A percentile compares a stretch with the other conserved stretches of the same genome.
Conservation (phyloP, 768 basidiomycete genomes). For the Boletus rex-veris region DNA sequence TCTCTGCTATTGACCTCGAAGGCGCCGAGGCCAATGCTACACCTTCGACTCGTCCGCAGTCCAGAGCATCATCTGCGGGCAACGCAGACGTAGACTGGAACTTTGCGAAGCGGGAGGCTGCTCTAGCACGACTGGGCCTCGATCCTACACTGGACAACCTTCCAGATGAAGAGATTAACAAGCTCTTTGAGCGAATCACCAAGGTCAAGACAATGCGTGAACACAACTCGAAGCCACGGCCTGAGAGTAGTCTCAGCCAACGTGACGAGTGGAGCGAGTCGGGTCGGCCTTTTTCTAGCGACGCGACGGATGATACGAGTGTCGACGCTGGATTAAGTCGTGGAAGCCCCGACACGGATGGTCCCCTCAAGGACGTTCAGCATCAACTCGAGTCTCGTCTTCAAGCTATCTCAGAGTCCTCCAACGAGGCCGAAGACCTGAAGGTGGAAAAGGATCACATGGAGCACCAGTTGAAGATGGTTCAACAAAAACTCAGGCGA, state of each 20-base stretch:
- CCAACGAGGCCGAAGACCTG: conserved; percentile 77
- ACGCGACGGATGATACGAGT: conserved; percentile 87
- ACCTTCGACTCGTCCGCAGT: conserved; percentile 69
- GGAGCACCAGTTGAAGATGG: conserved; percentile 80
- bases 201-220: conserved; percentile 87
- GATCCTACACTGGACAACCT: conserved; percentile 90
- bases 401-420: conserved; percentile 53
- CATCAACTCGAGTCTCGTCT: conserved; percentile 70
- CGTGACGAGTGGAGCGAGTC: conserved; percentile 90
- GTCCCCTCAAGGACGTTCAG: conserved; percentile 66
- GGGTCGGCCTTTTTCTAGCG: conserved; percentile 75
- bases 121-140: conserved; percentile 77
- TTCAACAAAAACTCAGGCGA: conserved; percentile 79
- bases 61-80: conserved; percentile 65
- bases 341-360: conserved; percentile 64
- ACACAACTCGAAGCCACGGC: conserved; percentile 73
- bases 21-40: conserved; percentile 38
- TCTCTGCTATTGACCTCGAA: conserved; percentile 66
- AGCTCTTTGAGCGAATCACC: conserved; percentile 90
- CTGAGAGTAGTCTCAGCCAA: conserved; percentile 86
- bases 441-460: conserved; percentile 91
- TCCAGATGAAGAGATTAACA: conserved; percentile 92
- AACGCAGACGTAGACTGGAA: conserved; percentile 89
- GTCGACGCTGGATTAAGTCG: conserved; percentile 60
- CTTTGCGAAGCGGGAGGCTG: conserved; percentile 94